Conservation (phyloP, 805 yeast genomes). For the Barnettozyma populi region DNA sequence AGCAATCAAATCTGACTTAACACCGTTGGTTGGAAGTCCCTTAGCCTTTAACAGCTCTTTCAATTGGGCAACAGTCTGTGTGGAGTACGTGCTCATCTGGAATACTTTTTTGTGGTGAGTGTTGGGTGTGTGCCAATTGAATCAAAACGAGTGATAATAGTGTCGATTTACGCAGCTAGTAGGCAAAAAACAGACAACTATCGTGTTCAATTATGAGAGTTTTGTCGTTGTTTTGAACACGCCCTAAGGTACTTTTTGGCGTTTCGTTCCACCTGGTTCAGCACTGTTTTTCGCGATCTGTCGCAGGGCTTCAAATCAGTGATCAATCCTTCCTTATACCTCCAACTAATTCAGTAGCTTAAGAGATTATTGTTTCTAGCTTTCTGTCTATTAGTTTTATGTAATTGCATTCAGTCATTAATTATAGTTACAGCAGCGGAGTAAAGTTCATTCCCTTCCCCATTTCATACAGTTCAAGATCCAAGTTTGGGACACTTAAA, state of each 20-base stretch:
- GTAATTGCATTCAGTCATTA: background rate
- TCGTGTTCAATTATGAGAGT: background rate
- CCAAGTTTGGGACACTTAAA: conserved; percentile 7
- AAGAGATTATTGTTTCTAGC: background rate
- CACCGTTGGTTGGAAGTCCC: conserved; percentile 67
- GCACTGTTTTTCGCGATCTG: background rate
- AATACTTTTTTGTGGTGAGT: background rate
- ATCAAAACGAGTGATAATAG: background rate
- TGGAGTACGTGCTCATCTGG: conserved; percentile 32
- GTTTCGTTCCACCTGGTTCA: too few relatives aligned
- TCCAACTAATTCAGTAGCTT: too few relatives aligned
- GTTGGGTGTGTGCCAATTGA: background rate
- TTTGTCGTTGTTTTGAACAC: background rate
- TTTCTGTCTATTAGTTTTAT: background rate
- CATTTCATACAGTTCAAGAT: conserved; percentile 21
- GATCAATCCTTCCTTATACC: too few relatives aligned
- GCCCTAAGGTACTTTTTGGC: background rate
- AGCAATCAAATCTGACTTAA: conserved; percentile 70
- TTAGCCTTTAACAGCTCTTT: conserved; percentile 68
- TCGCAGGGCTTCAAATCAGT: background rate
- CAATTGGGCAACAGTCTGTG: conserved; percentile 78
- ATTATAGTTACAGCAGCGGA: conserved; percentile 21
- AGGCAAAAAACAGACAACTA: background rate
- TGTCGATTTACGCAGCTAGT: background rate
- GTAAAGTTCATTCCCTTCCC: conserved; percentile 16